These are phyloP conservation scores for Penicillium canescens DNA, from an alignment of 495 filamentous ascomycete genomes.

Conservation along the genomic window DNA sequence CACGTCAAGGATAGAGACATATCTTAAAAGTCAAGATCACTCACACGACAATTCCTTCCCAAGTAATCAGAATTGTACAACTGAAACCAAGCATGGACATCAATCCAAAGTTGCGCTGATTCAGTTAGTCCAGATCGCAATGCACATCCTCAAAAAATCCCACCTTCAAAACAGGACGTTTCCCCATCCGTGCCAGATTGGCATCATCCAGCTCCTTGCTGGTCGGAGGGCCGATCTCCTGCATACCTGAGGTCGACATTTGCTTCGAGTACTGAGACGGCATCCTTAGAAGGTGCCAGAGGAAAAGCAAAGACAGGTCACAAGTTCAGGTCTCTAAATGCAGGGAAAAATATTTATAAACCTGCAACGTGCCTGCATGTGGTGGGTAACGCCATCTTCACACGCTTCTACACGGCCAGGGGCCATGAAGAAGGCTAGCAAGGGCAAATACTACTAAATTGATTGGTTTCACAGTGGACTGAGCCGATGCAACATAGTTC, in stretches of 20 bases:
- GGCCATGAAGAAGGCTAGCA: not conserved
- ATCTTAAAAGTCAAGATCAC: not conserved
- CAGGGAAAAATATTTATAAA: not conserved
- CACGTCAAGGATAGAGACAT: not conserved
- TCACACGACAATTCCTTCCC: conserved; percentile 47
- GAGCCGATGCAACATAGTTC: too few relatives aligned
- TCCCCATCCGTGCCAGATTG: conserved; percentile 48
- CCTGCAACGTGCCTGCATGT: conserved; percentile 1
- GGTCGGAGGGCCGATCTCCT: conserved; percentile 15
- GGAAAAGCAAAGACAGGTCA: not conserved
- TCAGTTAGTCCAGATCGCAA: conserved; percentile 5
- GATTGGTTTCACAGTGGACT: too few relatives aligned
- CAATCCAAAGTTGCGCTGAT: conserved; percentile 48
- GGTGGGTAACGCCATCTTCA: not conserved
- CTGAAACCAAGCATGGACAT: conserved; percentile 52
- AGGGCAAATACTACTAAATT: too few relatives aligned
- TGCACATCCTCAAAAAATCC: conserved; percentile 7
- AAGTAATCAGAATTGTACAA: conserved; percentile 51
- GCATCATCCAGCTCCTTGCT: conserved; percentile 37
- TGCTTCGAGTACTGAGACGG: conserved; percentile 15
- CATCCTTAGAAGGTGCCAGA: conserved; percentile 8
- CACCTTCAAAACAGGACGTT: conserved; percentile 50
- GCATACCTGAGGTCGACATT: conserved; percentile 5
- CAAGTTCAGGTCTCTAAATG: too few relatives aligned
- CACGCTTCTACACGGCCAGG: not conserved